Evolutionary conservation across 495 filamentous ascomycete species (phyloP).

Genomic region (Lentithecium fluviatile): DNA sequence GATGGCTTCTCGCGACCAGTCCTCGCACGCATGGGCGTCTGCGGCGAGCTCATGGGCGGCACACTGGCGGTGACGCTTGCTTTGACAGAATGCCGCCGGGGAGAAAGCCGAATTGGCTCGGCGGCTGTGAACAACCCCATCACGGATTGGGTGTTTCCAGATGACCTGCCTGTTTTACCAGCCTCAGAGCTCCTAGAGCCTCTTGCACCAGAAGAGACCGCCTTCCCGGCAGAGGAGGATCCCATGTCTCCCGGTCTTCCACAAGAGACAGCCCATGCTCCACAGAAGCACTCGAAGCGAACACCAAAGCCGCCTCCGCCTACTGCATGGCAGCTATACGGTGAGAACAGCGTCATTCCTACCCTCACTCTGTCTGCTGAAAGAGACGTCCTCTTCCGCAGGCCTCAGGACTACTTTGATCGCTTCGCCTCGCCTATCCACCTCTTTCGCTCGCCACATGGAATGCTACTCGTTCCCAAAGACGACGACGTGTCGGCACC

Average conservation of each 20-base stretch:
- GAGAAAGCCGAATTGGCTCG: slow-evolving; percentile 40
- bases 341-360: slow-evolving; percentile 31
- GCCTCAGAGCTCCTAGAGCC: slow-evolving; percentile 15
- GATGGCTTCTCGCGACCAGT: not conserved
- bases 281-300: slow-evolving; percentile 11
- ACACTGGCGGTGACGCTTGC: slow-evolving; percentile 59
- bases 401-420: slow-evolving; percentile 55
- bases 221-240: slow-evolving; percentile 22
- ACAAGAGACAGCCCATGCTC: not conserved
- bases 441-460: slow-evolving; percentile 50
- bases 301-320: slow-evolving; percentile 3
- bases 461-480: slow-evolving; percentile 16
- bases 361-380: slow-evolving; percentile 44
- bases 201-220: slow-evolving; percentile 18
- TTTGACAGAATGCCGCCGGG: slow-evolving; percentile 54
- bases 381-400: slow-evolving; percentile 48
- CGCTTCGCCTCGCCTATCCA: slow-evolving; percentile 60
- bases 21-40: slow-evolving; percentile 46
- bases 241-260: slow-evolving; percentile 16
- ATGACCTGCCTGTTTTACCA: slow-evolving; percentile 19
- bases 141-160: slow-evolving; percentile 45
- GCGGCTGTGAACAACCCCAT: slow-evolving; percentile 47
- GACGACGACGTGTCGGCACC: slow-evolving; percentile 21
- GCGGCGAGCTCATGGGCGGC: slow-evolving; percentile 57
- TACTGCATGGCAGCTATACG: slow-evolving; percentile 20